These are phyloP conservation scores for Atalantia buxifolia DNA, from an alignment of 345 rosid species.

Conservation along the genomic window DNA sequence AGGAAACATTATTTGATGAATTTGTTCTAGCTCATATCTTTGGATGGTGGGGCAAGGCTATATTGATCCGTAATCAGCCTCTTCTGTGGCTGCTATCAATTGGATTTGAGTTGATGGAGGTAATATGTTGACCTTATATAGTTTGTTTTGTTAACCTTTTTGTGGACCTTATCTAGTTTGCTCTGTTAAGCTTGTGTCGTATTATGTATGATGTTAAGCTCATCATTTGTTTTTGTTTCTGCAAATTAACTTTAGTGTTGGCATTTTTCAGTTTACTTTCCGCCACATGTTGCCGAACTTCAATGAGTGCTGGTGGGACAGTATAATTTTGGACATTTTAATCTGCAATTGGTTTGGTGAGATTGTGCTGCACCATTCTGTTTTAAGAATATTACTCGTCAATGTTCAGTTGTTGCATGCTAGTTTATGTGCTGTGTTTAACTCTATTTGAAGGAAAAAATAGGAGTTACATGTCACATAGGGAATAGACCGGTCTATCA, in stretches of 20 bases:
- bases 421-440: not conserved
- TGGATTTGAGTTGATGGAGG: slow-evolving; percentile 99
- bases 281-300: slow-evolving; percentile 99
- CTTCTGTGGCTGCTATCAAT: slow-evolving; percentile 96
- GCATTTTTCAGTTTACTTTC: slow-evolving; percentile 71
- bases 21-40: slow-evolving; percentile 95
- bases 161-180: not conserved
- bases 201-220: not conserved
- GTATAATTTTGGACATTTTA: slow-evolving; percentile 91
- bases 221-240: slow-evolving; percentile 4
- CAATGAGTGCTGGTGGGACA: slow-evolving; percentile 99
- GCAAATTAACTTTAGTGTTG: slow-evolving; percentile 10
- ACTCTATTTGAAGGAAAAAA: not conserved
- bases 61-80: slow-evolving; percentile 88
- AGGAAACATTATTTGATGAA: slow-evolving; percentile 94
- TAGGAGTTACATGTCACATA: not conserved
- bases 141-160: not conserved
- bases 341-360: slow-evolving; percentile 99
- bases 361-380: slow-evolving; percentile 22
- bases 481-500: too few species aligned
- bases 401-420: not conserved
- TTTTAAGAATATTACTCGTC: not conserved
- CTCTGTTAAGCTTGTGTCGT: not conserved
- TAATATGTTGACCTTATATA: slow-evolving; percentile 25
- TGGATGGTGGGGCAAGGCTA: slow-evolving; percentile 99